These are phyloP conservation scores for Trichoderma simmonsii DNA, from an alignment of 2,329 filamentous ascomycete genomes.

Conservation along the genomic window DNA sequence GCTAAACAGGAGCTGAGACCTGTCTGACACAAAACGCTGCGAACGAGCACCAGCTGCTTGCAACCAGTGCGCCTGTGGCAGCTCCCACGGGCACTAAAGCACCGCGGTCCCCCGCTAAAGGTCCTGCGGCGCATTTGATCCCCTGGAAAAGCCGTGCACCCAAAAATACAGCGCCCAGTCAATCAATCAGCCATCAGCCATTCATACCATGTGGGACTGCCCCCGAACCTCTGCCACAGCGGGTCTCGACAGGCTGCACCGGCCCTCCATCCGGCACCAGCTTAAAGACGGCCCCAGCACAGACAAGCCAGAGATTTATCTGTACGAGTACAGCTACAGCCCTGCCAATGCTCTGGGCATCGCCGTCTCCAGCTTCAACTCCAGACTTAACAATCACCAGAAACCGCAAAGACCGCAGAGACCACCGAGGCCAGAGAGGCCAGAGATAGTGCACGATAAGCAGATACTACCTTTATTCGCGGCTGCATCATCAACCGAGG, in stretches of 20 bases:
- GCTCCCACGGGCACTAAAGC: not conserved
- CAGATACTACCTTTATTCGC: not conserved
- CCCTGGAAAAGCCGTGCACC: not conserved
- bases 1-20: not conserved
- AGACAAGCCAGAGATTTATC: not conserved
- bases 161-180: not conserved
- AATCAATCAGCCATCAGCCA: not conserved
- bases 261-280: not conserved
- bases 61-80: not conserved
- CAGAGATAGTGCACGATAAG: not conserved
- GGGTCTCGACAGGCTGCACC: conserved; percentile 15
- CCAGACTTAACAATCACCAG: conserved; percentile 15
- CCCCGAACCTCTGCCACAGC: conserved; percentile 14
- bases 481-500: not conserved
- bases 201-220: conserved; percentile 6
- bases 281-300: not conserved
- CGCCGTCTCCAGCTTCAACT: not conserved
- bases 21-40: conserved; percentile 7
- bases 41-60: not conserved
- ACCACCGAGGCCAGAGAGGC: conserved; percentile 30
- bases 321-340: conserved; percentile 22
- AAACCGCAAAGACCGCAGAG: conserved; percentile 27
- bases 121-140: not conserved
- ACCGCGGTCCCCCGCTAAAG: not conserved
- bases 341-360: conserved; percentile 29